Conservation (phyloP, 2,329 filamentous ascomycete species). For the Rhinocladiella mackenziei region DNA sequence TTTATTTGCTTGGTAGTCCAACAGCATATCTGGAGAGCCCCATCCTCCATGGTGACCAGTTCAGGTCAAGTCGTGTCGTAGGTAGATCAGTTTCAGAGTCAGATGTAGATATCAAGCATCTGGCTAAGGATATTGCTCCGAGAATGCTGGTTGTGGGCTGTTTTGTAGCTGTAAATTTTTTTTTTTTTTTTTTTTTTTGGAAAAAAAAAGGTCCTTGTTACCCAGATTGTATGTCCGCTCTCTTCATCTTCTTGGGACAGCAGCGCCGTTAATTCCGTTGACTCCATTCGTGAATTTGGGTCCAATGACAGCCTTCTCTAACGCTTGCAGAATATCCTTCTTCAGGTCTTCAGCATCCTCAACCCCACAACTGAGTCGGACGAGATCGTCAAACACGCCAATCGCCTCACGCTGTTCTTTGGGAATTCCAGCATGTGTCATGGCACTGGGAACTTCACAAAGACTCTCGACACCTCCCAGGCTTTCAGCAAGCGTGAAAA, state of each 20-base stretch:
- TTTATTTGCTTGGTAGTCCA: too few relatives aligned
- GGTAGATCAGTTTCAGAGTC: too few relatives aligned
- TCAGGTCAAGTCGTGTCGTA: too few relatives aligned
- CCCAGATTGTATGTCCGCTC: too few relatives aligned
- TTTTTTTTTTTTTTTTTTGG: background rate
- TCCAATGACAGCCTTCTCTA: slow-evolving; percentile 67
- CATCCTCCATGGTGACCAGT: too few relatives aligned
- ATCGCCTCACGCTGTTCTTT: slow-evolving; percentile 84
- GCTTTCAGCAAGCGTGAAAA: slow-evolving; percentile 91
- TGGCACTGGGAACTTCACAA: slow-evolving; percentile 85
- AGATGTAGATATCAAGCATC: too few relatives aligned
- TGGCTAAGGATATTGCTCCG: too few relatives aligned
- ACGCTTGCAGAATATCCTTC: slow-evolving; percentile 74
- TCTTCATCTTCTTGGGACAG: slow-evolving; percentile 6
- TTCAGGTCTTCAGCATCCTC: slow-evolving; percentile 85
- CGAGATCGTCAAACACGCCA: slow-evolving; percentile 90
- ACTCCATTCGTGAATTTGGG: slow-evolving; percentile 45
- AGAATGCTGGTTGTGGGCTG: too few relatives aligned
- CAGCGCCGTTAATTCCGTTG: slow-evolving; percentile 15
- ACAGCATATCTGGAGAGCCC: too few relatives aligned
- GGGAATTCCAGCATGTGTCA: slow-evolving; percentile 97
- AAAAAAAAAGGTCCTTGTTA: background rate
- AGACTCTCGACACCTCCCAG: slow-evolving; percentile 89
- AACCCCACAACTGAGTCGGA: slow-evolving; percentile 88
- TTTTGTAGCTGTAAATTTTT: too few relatives aligned